Evolutionary conservation across 345 rosid species (phyloP).

Genomic region (Boechera stricta): DNA sequence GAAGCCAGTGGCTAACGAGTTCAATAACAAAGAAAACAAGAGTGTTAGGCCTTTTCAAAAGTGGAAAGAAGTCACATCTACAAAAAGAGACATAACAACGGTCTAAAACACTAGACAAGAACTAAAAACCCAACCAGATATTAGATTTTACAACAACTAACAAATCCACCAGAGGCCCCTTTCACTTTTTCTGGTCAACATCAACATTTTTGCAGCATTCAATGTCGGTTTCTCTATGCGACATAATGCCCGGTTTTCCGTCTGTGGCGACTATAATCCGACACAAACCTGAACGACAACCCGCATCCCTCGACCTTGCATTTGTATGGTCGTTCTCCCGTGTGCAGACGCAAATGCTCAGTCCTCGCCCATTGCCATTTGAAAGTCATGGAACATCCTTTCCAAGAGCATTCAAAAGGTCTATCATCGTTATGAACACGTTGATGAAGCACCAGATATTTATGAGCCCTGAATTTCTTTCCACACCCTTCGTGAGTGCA

Average conservation of each 20-base stretch:
- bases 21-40: slow-evolving; percentile 8
- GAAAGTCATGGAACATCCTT: slow-evolving; percentile 90
- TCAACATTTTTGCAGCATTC: slow-evolving; percentile 8
- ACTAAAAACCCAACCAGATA: slow-evolving; percentile 13
- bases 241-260: slow-evolving; percentile 88
- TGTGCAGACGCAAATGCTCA: slow-evolving; percentile 94
- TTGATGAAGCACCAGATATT: slow-evolving; percentile 75
- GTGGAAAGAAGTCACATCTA: slow-evolving; percentile 32
- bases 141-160: slow-evolving; percentile 31
- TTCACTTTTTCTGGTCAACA: slow-evolving; percentile 7
- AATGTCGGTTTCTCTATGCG: slow-evolving; percentile 20
- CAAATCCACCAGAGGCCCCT: slow-evolving; percentile 14
- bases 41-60: slow-evolving; percentile 1
- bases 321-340: slow-evolving; percentile 86
- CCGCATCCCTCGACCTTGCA: slow-evolving; percentile 87
- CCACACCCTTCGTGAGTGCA: slow-evolving; percentile 86
- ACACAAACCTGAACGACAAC: slow-evolving; percentile 90
- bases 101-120: slow-evolving; percentile 7
- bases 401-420: slow-evolving; percentile 89
- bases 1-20: slow-evolving; percentile 7
- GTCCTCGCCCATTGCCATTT: slow-evolving; percentile 99
- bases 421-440: slow-evolving; percentile 91
- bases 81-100: background rate
- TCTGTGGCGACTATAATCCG: slow-evolving; percentile 94
- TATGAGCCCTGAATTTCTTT: slow-evolving; percentile 86